Base-by-base conservation (phyloP, 2,329 filamentous ascomycete species). In the Dryadomyces sulphureus region DNA sequence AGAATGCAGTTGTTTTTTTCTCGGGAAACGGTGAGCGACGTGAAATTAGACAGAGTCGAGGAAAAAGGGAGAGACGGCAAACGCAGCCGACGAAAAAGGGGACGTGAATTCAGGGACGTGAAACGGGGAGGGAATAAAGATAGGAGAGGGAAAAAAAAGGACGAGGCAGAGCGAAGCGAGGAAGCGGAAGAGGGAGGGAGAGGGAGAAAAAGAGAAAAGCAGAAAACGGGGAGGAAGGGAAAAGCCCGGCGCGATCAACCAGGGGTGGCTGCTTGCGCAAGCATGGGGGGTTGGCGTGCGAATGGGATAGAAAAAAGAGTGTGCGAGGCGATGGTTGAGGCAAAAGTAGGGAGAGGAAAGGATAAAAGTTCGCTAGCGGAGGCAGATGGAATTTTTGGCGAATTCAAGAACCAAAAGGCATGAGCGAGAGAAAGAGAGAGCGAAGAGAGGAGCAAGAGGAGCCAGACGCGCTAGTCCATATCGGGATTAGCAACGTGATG, bases 51-150 rank as follows among this genome's bases (percentile, higher is more conserved):
- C 4, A 32, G 16, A 14, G 27, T 32, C 27, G 27, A 58, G 60
- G 58, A 59, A 57, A n/a, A n/a, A n/a, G n/a, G n/a, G n/a, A n/a
- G n/a, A n/a, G n/a, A n/a, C n/a, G 55, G 56, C 58, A 54, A 55
- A 57, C 56, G 50, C 54, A 22, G 25, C n/a, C 36, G 17, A 5
- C 5, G 9, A 27, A 22, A 22, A 9, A 14, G 7, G 25, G 21
- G 17, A 39, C 12, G 20, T n/a, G 38, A 27, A 24, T 9, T 56
- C 59, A 56, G 53, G 54, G 51, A 19, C 57, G 56, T 63, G 61
- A 57, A 61, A 12, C 11, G 35, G 36, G 11, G 22, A 12, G 36
- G 11, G 22, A 12, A 21, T 17, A 45, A 27, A 40, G 14, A 36
- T 14, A 20, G 19, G 11, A 24, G 22, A 41, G 27, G 5, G 17